Evolutionary conservation across 805 yeast species (phyloP).

Genomic region (Teunomyces tritomae): DNA sequence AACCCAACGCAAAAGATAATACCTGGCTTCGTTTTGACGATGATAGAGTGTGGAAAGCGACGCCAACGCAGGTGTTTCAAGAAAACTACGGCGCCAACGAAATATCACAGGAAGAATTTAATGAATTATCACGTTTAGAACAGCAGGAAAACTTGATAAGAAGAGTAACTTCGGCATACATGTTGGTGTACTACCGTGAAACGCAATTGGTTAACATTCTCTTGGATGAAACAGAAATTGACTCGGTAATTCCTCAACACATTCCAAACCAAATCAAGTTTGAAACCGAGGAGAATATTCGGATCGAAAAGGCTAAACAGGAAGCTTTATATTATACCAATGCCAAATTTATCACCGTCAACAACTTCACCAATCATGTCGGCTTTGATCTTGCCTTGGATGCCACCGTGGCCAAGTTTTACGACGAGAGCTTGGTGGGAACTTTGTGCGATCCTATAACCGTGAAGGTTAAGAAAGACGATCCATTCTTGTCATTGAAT

Average conservation of each 20-base stretch:
- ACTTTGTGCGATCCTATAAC: conserved; percentile 46
- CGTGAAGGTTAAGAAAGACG: conserved; percentile 56
- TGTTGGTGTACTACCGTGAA: conserved; percentile 89
- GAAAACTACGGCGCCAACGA: conserved; percentile 87
- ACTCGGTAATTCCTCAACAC: conserved; percentile 51
- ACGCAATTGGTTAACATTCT: conserved; percentile 55
- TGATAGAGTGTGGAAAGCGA: conserved; percentile 87
- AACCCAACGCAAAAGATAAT: conserved; percentile 62
- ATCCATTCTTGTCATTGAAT: conserved; percentile 49
- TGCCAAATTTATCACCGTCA: conserved; percentile 53
- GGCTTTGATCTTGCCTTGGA: conserved; percentile 81
- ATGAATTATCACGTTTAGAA: conserved; percentile 54
- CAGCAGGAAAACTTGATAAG: conserved; percentile 61
- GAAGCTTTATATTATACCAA: conserved; percentile 51
- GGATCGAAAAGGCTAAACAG: conserved; percentile 57
- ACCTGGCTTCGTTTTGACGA: conserved; percentile 93
- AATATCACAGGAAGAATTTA: conserved; percentile 46
- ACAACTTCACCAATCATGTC: conserved; percentile 55
- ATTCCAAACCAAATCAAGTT: conserved; percentile 61
- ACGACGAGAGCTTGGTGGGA: conserved; percentile 49
- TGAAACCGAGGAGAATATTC: conserved; percentile 59
- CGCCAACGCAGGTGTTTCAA: conserved; percentile 80
- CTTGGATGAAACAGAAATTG: conserved; percentile 49
- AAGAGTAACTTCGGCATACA: conserved; percentile 92
- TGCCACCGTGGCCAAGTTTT: conserved; percentile 42